Conservation (phyloP, 2,329 filamentous ascomycete genomes). For the Apiospora phragmitis region DNA sequence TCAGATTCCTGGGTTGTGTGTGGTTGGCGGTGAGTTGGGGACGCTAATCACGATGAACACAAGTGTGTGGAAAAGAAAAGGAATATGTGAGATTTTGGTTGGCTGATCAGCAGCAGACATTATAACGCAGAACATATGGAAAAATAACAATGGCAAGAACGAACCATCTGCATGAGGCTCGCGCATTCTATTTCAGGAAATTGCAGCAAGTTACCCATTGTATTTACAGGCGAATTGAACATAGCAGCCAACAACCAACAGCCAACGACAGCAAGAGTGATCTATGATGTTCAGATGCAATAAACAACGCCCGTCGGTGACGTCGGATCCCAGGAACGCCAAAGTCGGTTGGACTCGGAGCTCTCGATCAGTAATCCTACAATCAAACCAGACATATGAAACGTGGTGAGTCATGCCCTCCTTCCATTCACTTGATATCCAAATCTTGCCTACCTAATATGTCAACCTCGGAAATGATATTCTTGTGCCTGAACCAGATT, state of each 20-base stretch:
- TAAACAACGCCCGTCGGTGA: background rate
- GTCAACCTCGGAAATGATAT: background rate
- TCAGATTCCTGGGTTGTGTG: background rate
- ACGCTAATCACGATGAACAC: background rate
- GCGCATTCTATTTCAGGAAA: background rate
- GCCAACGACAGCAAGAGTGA: background rate
- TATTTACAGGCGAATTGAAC: background rate
- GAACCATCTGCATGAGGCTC: too few species aligned
- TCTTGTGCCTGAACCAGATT: background rate
- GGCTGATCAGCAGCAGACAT: too few species aligned
- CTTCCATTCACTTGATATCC: background rate
- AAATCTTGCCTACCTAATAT: background rate
- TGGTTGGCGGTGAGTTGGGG: too few species aligned
- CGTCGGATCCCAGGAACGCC: background rate
- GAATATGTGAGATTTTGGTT: too few species aligned
- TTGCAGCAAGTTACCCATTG: background rate
- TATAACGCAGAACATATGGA: background rate
- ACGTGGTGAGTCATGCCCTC: background rate
- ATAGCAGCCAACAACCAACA: background rate
- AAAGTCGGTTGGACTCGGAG: background rate
- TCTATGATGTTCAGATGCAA: background rate
- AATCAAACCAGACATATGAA: background rate
- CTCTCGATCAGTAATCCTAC: background rate
- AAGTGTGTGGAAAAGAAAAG: background rate
- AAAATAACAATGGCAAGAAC: background rate